Conservation (phyloP, 1,284 basidiomycete species). For the Polyporus tsugae region DNA sequence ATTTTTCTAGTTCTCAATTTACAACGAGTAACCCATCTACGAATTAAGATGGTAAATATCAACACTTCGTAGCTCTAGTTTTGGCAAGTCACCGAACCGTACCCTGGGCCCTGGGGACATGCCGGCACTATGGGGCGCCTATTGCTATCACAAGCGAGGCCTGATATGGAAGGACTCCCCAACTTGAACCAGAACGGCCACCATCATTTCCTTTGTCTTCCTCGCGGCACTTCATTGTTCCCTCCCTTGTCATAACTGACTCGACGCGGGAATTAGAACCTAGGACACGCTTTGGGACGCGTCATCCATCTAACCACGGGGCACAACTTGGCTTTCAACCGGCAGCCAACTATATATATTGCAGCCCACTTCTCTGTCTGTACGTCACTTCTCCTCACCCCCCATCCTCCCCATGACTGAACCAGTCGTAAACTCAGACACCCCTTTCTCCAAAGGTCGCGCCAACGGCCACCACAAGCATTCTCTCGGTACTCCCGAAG, state of each 20-base stretch:
- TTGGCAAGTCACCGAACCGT: neutral
- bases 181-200: conserved; percentile 2
- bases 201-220: neutral
- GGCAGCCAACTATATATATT: neutral
- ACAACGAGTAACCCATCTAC: too few relatives aligned
- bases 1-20: too few relatives aligned
- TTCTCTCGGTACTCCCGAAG: neutral
- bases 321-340: neutral
- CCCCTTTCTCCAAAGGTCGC: neutral
- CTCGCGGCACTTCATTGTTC: neutral
- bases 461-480: neutral
- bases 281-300: neutral
- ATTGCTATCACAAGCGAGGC: neutral
- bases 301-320: neutral
- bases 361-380: neutral
- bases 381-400: neutral
- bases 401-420: neutral
- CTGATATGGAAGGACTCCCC: neutral
- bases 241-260: neutral
- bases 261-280: neutral
- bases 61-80: neutral
- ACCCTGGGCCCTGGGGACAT: neutral
- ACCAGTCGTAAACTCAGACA: neutral
- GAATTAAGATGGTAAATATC: too few relatives aligned
- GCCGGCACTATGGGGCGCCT: neutral